These are phyloP conservation scores for Agapanthus africanus DNA, from an alignment of 106 monocot species.

Conservation along the genomic window DNA sequence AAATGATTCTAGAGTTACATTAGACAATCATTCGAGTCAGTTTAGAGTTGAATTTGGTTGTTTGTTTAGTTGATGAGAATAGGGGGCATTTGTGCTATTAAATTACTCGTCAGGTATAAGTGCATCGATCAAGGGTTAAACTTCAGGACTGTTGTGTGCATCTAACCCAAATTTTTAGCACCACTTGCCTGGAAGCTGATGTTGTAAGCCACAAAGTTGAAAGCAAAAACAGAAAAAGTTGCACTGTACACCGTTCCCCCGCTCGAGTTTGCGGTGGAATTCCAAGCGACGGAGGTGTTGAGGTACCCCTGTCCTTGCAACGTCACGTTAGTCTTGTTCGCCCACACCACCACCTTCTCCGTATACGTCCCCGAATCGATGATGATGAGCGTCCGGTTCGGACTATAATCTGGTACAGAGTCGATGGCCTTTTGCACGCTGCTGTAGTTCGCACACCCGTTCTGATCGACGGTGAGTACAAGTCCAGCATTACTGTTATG, in stretches of 20 bases:
- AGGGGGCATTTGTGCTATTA: too few relatives aligned
- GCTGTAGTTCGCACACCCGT: constrained; percentile 61
- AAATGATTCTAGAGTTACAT: too few relatives aligned
- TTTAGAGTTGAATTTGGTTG: too few relatives aligned
- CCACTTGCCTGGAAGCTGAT: constrained; percentile 54
- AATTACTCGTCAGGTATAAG: too few relatives aligned
- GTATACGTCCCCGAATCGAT: constrained; percentile 47
- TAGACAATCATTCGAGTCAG: too few relatives aligned
- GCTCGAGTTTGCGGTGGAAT: constrained; percentile 53
- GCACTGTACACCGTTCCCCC: constrained; percentile 53
- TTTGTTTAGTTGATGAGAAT: too few relatives aligned
- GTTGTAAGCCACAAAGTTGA: constrained; percentile 57
- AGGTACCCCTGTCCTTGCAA: constrained; percentile 51
- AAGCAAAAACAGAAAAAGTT: constrained; percentile 41
- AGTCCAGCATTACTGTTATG: too few relatives aligned
- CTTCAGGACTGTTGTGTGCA: too few relatives aligned
- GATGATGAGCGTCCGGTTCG: constrained; percentile 37
- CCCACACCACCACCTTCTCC: constrained; percentile 55
- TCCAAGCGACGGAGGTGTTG: constrained; percentile 58
- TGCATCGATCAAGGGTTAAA: too few relatives aligned
- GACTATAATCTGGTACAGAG: constrained; percentile 48
- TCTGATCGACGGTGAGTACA: constrained; percentile 51
- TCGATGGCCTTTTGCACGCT: constrained; percentile 65
- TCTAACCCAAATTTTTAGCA: too few relatives aligned
- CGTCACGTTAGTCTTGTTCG: constrained; percentile 52